Percentiles rank a stretch among this genome's conserved stretches.
Evolutionary conservation across 345 rosid genomes (phyloP).

Genomic region (Zanthoxylum bungeanum): DNA sequence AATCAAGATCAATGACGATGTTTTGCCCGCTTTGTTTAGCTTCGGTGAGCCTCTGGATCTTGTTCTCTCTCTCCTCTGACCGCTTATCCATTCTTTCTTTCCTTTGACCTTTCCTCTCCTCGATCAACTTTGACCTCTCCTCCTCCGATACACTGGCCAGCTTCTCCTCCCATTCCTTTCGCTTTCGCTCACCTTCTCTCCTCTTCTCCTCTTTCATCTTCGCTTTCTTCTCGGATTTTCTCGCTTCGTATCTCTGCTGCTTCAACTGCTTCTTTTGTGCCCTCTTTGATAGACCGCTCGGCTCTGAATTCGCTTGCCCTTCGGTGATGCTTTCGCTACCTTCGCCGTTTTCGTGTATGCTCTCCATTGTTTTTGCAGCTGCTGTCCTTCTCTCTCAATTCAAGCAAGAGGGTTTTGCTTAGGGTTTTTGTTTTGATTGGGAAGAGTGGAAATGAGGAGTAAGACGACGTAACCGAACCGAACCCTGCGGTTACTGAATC

Average conservation of each 20-base stretch:
- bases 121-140: conserved; percentile 61
- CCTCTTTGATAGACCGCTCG: conserved; percentile 52
- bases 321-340: conserved; percentile 11
- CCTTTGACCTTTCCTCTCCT: conserved; percentile 59
- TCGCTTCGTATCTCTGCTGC: conserved; percentile 69
- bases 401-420: background rate
- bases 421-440: background rate
- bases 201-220: conserved; percentile 58
- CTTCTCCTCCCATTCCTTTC: conserved; percentile 56
- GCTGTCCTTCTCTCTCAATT: background rate
- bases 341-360: conserved; percentile 19
- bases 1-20: conserved; percentile 79
- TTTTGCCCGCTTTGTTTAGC: conserved; percentile 70
- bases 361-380: conserved; percentile 15
- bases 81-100: conserved; percentile 75
- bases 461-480: too few species aligned
- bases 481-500: too few species aligned
- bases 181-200: conserved; percentile 61
- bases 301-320: conserved; percentile 12
- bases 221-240: conserved; percentile 94
- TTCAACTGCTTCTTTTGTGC: conserved; percentile 83
- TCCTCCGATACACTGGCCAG: conserved; percentile 53
- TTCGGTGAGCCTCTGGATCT: conserved; percentile 48
- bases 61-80: conserved; percentile 63
- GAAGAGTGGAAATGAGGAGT: background rate